A percentile compares a stretch with the other conserved stretches of the same genome.
Evolutionary conservation across 31 red algal species (phyloP).

Genomic region (Bonnemaisonia californica): DNA sequence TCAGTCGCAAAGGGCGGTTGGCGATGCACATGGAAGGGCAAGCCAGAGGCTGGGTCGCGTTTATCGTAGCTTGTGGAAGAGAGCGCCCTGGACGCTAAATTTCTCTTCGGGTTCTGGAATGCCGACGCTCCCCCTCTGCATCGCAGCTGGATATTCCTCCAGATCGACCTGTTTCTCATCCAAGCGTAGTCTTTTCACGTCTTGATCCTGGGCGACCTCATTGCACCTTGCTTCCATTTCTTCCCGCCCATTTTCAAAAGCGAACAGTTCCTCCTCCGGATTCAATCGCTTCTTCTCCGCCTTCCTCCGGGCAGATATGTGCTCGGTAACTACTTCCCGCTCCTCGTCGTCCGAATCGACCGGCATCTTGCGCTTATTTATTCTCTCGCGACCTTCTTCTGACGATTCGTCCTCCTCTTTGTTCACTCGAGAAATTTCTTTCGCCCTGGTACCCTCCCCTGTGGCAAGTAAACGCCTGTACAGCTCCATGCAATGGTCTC

Average conservation of each 20-base stretch:
- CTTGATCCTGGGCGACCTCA: neutral
- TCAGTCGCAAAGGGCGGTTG: too few relatives aligned
- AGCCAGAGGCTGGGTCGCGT: too few relatives aligned
- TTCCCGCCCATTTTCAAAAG: neutral
- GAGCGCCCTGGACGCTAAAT: neutral
- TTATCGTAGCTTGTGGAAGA: neutral
- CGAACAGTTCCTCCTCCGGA: neutral
- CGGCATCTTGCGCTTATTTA: neutral
- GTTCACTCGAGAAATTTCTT: too few relatives aligned
- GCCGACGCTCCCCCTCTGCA: neutral
- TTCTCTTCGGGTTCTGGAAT: neutral
- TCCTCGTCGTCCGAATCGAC: neutral
- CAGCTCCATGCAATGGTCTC: neutral
- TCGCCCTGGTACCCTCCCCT: neutral
- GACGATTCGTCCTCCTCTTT: neutral
- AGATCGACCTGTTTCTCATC: neutral
- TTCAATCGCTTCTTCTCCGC: neutral
- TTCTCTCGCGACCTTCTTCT: slow-evolving; percentile 3
- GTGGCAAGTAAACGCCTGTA: neutral
- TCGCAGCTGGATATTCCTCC: neutral
- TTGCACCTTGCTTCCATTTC: neutral
- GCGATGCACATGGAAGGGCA: too few relatives aligned
- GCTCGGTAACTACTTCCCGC: neutral
- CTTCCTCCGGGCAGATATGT: neutral
- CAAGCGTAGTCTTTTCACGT: neutral